Conservation (phyloP, 306 rosid genomes). For the Amphicarpaea edgeworthii region DNA sequence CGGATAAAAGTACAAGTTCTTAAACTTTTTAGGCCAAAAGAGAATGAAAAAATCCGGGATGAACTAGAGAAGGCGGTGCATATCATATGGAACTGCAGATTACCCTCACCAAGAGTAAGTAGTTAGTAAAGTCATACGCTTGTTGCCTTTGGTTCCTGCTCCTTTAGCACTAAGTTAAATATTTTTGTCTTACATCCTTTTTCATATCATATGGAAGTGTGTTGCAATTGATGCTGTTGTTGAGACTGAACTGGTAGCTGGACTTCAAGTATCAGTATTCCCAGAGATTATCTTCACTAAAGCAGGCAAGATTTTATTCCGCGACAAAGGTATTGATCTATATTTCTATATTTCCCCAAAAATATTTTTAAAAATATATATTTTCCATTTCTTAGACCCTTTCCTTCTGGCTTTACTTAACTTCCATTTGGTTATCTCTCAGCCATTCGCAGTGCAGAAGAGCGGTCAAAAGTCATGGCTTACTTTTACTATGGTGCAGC, state of each 20-base stretch:
- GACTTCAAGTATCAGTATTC: constrained; percentile 73
- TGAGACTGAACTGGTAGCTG: constrained; percentile 76
- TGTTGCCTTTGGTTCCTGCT: constrained; percentile 24
- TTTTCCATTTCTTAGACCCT: constrained; percentile 12
- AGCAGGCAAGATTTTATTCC: constrained; percentile 86
- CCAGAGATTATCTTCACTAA: constrained; percentile 87
- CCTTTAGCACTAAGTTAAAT: not conserved
- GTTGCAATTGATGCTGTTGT: constrained; percentile 89
- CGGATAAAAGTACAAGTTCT: not conserved
- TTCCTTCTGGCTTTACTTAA: constrained; percentile 12
- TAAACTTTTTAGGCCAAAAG: constrained; percentile 71
- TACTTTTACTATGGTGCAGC: constrained; percentile 86
- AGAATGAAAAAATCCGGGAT: constrained; percentile 69
- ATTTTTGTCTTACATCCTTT: constrained; percentile 10
- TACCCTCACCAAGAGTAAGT: constrained; percentile 96
- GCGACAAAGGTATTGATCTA: constrained; percentile 71
- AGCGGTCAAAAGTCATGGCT: constrained; percentile 90
- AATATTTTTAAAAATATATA: not conserved
- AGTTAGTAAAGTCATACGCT: constrained; percentile 44
- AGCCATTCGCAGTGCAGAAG: constrained; percentile 80
- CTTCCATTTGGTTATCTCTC: constrained; percentile 43
- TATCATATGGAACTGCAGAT: constrained; percentile 90
- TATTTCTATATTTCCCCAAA: not conserved
- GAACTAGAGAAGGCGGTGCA: constrained; percentile 86
- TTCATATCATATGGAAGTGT: constrained; percentile 59